phyloP scores from a whole-genome alignment of 2,329 filamentous ascomycete genomes.

The Saccharata proteae region DNA sequence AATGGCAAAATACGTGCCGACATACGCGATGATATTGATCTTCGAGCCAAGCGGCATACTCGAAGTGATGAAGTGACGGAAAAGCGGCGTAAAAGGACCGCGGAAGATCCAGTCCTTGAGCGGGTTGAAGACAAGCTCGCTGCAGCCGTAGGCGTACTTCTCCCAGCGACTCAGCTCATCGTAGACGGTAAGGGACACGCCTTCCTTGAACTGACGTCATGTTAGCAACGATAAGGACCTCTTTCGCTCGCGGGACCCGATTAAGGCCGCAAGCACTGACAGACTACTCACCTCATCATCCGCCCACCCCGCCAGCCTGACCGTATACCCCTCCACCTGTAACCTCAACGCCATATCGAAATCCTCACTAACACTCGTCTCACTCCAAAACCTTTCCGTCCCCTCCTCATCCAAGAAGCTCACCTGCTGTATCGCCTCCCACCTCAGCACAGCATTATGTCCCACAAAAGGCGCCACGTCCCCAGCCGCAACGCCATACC shows the following conservation, averaged over 20 bases:
- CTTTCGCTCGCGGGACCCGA: too few relatives aligned
- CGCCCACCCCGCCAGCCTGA: constrained; percentile 57
- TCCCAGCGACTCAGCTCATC: constrained; percentile 62
- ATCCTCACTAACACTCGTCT: constrained; percentile 64
- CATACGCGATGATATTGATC: constrained; percentile 58
- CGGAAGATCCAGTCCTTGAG: constrained; percentile 48
- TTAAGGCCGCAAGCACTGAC: too few relatives aligned
- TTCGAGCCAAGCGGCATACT: constrained; percentile 55
- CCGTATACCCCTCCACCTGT: constrained; percentile 54
- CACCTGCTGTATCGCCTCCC: constrained; percentile 51
- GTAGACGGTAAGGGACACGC: constrained; percentile 61
- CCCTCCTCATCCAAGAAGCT: constrained; percentile 44
- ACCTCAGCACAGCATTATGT: constrained; percentile 64
- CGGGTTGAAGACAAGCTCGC: constrained; percentile 59
- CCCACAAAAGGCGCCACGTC: constrained; percentile 67
- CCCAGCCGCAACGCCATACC: constrained; percentile 57
- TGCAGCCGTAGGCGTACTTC: constrained; percentile 62
- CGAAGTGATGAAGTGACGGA: constrained; percentile 46
- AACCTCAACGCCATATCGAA: constrained; percentile 65
- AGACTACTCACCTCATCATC: too few relatives aligned
- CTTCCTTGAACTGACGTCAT: constrained; percentile 66
- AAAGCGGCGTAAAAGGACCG: constrained; percentile 55
- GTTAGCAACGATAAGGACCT: too few relatives aligned
- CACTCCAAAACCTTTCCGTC: constrained; percentile 61
- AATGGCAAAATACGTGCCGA: constrained; percentile 62